phyloP scores from a whole-genome alignment of 345 rosid genomes.

The Linum tenue region DNA sequence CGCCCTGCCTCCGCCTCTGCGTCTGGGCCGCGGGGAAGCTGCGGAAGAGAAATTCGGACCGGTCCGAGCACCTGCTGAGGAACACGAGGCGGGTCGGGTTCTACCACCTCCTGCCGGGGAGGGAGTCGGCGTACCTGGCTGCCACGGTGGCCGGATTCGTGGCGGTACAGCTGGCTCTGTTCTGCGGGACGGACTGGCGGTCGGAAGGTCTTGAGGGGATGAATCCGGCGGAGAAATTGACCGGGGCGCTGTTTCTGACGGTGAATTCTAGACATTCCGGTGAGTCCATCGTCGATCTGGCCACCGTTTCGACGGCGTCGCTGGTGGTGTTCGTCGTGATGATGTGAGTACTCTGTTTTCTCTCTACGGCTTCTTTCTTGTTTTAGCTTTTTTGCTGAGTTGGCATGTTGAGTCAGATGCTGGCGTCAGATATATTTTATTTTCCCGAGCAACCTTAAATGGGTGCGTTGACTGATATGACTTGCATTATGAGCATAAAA shows the following conservation, averaged over 20 bases:
- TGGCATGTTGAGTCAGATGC: too few species aligned
- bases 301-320: constrained; percentile 20
- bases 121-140: constrained; percentile 5
- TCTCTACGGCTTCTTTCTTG: too few species aligned
- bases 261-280: constrained; percentile 30
- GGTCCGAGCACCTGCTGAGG: constrained; percentile 30
- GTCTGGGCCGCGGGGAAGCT: constrained; percentile 35
- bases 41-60: constrained; percentile 15
- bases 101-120: not conserved
- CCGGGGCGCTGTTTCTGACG: constrained; percentile 17
- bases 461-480: too few species aligned
- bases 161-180: constrained; percentile 14
- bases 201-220: constrained; percentile 16
- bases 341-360: constrained; percentile 20
- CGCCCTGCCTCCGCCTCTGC: constrained; percentile 27
- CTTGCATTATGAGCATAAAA: too few species aligned
- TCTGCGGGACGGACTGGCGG: constrained; percentile 5
- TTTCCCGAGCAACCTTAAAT: too few species aligned
- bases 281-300: constrained; percentile 26
- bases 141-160: constrained; percentile 22
- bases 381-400: not conserved
- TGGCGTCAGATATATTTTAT: too few species aligned
- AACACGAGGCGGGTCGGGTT: constrained; percentile 30
- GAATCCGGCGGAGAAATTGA: constrained; percentile 11
- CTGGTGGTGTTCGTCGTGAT: constrained; percentile 21